Base-by-base conservation (phyloP, 1,284 basidiomycete species). In the Fistulina hepatica region DNA sequence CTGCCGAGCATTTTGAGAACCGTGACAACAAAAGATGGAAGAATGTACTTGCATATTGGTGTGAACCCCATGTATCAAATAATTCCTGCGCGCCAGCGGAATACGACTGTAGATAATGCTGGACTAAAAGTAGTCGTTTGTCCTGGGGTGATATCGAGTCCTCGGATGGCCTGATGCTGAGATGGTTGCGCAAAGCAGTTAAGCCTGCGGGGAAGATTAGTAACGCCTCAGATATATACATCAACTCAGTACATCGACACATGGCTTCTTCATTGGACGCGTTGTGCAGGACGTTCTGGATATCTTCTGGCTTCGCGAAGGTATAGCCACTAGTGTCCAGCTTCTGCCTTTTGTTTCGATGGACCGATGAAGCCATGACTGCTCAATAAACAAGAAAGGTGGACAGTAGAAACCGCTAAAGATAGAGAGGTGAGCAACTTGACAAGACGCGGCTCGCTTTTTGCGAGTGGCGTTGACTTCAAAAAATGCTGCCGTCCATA, bases 1-100 rank as follows among this genome's bases (percentile, higher is more conserved):
- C 69, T 76, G 43, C 17, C 46, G 36, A 36, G 20, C 21, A 33
- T n/a, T 39, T 26, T 22, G 33, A 13, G 6, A 21, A 22, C 27
- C 24, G 32, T 15, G 40, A 26, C 25, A 37, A 41, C 9, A 34
- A 21, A 36, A 27, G 11, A 39, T 16, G 34, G 26, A 30, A 15
- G 8, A 8, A 49, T 50, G 11, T 40, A 81, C 81, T 34, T 68
- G 60, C 33, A 58, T 65, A 2, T 60, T 42, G 10, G 47, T 54
- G 40, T 77, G n/a, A n/a, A n/a, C n/a, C 73, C 76, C 80, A 83
- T 10, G 77, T 47, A 17, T 58, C 52, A 48, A 88, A 81, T 3
- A 85, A 33, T 40, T 81, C 74, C 28, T 67, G 59, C 23, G 71
- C 75, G 3, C 67, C 72, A 0, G 73, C 64, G 17, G 64, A 66